Evolutionary conservation across 768 basidiomycete genomes (phyloP).

Genomic region (Termitomyces heimii): DNA sequence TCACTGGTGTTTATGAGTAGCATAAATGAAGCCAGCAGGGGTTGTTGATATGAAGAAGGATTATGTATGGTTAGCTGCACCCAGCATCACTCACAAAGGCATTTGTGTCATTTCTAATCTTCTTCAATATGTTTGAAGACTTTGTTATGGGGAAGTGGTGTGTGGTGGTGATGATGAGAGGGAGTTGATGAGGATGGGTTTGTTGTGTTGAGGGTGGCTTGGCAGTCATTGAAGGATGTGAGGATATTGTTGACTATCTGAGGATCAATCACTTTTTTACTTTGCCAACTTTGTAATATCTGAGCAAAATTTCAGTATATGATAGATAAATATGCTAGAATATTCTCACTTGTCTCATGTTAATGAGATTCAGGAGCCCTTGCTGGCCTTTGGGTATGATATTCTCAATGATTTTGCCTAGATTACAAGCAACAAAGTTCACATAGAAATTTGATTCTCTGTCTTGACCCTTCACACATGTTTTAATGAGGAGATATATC

Average conservation of each 20-base stretch:
- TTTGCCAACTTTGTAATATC: constrained; percentile 89
- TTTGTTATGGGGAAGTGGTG: constrained; percentile 52
- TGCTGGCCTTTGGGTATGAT: constrained; percentile 84
- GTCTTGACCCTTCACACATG: too few species aligned
- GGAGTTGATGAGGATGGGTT: too few species aligned
- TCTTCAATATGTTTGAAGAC: constrained; percentile 86
- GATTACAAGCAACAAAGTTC: too few species aligned
- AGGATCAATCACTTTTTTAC: constrained; percentile 83
- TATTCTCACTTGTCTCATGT: too few species aligned
- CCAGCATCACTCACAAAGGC: constrained; percentile 86
- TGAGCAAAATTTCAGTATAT: too few species aligned
- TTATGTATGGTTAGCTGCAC: constrained; percentile 67
- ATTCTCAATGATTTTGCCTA: too few species aligned
- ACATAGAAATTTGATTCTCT: too few species aligned
- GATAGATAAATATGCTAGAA: too few species aligned
- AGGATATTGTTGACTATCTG: too few species aligned
- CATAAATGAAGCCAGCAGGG: constrained; percentile 54
- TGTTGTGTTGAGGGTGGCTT: constrained; percentile 8
- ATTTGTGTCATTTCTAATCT: constrained; percentile 88
- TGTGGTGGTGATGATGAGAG: too few species aligned
- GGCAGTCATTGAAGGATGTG: too few species aligned
- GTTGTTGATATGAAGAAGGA: constrained; percentile 30
- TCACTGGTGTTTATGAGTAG: constrained; percentile 47
- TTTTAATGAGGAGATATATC: too few species aligned
- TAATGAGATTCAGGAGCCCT: constrained; percentile 82